These are phyloP conservation scores for Mortierella sp. DNA, from an alignment of 371 early-diverging fungal genomes.

Conservation along the genomic window DNA sequence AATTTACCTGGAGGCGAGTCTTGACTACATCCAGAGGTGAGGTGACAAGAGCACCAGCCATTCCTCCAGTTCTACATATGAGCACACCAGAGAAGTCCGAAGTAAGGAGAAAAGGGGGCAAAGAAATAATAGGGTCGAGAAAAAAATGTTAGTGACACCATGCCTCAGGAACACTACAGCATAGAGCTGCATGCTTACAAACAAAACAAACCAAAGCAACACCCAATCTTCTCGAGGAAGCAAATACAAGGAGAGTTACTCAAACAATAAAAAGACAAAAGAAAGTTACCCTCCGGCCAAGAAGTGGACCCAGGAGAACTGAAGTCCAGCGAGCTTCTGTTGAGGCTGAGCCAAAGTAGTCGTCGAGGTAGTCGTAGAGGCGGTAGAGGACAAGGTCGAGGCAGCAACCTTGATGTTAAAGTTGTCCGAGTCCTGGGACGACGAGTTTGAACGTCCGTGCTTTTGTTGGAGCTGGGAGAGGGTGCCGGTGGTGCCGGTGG, in stretches of 20 bases:
- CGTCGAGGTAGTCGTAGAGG: not conserved
- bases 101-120: not conserved
- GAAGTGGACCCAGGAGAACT: conserved; percentile 78
- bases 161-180: not conserved
- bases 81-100: conserved; percentile 10
- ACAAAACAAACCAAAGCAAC: not conserved
- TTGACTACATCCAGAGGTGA: conserved; percentile 94
- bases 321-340: conserved; percentile 36
- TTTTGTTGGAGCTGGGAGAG: conserved; percentile 36
- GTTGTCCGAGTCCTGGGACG: conserved; percentile 14
- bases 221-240: not conserved
- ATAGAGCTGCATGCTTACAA: not conserved
- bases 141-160: conserved; percentile 2
- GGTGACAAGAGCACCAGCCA: conserved; percentile 87
- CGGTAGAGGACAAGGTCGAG: conserved; percentile 1
- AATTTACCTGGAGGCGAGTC: conserved; percentile 85
- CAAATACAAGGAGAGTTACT: not conserved
- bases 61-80: conserved; percentile 69
- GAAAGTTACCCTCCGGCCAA: conserved; percentile 84
- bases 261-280: not conserved
- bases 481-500: conserved; percentile 46
- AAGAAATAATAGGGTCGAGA: not conserved
- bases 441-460: conserved; percentile 16
- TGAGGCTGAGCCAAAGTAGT: conserved; percentile 4
- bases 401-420: conserved; percentile 1